Evolutionary conservation across 2,329 filamentous ascomycete genomes (phyloP).

Genomic region (Alternaria gansuensis): DNA sequence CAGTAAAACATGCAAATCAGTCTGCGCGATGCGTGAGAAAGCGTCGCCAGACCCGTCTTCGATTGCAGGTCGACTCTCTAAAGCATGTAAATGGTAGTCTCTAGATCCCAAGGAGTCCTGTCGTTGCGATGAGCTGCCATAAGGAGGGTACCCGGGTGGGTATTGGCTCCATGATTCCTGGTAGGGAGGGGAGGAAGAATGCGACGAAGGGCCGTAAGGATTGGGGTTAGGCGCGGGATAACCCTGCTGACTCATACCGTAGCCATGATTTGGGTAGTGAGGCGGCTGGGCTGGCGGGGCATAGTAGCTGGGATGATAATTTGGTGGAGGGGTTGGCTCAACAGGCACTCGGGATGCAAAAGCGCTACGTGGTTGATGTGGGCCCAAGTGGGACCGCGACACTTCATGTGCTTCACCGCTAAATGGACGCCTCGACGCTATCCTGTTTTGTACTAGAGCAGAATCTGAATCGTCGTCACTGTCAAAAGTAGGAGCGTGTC

Average conservation of each 20-base stretch:
- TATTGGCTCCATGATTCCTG: constrained; percentile 50
- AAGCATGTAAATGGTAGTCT: constrained; percentile 43
- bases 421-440: constrained; percentile 34
- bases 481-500: constrained; percentile 46
- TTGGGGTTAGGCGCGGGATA: constrained; percentile 41
- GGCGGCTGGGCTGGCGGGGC: constrained; percentile 45
- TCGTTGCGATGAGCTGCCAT: constrained; percentile 48
- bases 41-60: constrained; percentile 51
- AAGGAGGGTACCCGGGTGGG: constrained; percentile 47
- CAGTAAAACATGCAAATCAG: constrained; percentile 51
- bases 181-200: constrained; percentile 50
- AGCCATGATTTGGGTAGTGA: constrained; percentile 46
- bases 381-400: constrained; percentile 37
- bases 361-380: constrained; percentile 41
- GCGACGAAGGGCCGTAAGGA: constrained; percentile 48
- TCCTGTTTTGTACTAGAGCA: constrained; percentile 37
- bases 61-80: constrained; percentile 46
- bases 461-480: constrained; percentile 46
- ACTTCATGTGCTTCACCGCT: constrained; percentile 46
- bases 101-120: constrained; percentile 52
- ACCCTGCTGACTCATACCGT: constrained; percentile 48
- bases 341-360: constrained; percentile 51
- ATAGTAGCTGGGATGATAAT: constrained; percentile 52
- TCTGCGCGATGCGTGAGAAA: constrained; percentile 51
- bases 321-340: constrained; percentile 68